A percentile compares a stretch with the other conserved stretches of the same genome.
Evolutionary conservation across 495 filamentous ascomycete genomes (phyloP).

Genomic region (Tetracladium marchalianum): DNA sequence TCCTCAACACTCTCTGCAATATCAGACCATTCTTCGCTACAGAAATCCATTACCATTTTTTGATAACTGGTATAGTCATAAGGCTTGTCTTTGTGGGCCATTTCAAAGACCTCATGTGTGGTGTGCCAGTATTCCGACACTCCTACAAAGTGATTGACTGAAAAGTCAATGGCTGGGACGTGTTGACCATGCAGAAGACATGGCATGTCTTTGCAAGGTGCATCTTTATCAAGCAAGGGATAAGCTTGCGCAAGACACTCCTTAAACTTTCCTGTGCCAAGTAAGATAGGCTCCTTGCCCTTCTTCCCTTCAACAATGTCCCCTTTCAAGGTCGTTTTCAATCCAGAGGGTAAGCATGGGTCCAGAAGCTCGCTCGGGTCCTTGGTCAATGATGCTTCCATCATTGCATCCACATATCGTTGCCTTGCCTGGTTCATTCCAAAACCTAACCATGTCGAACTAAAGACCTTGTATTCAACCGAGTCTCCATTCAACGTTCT

Average conservation of each 20-base stretch:
- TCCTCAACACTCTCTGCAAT: conserved; percentile 57
- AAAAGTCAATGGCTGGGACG: conserved; percentile 92
- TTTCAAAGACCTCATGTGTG: conserved; percentile 87
- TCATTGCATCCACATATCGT: conserved; percentile 64
- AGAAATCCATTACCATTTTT: conserved; percentile 73
- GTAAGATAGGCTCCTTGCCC: conserved; percentile 37
- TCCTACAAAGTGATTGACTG: conserved; percentile 95
- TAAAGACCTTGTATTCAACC: conserved; percentile 80
- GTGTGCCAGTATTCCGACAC: conserved; percentile 99
- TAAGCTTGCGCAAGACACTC: conserved; percentile 76
- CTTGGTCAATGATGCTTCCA: conserved; percentile 44
- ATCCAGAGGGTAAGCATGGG: conserved; percentile 76
- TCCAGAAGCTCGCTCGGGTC: conserved; percentile 65
- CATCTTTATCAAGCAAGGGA: conserved; percentile 83
- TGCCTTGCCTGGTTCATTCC: conserved; percentile 85
- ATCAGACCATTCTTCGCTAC: conserved; percentile 67
- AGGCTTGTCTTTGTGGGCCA: conserved; percentile 65
- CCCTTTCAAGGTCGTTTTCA: conserved; percentile 59
- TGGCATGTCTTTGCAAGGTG: conserved; percentile 70
- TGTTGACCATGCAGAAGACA: conserved; percentile 86
- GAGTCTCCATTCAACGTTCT: conserved; percentile 67
- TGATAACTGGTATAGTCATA: conserved; percentile 94
- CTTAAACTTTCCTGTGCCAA: conserved; percentile 79
- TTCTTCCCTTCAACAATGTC: conserved; percentile 24
- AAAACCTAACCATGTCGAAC: conserved; percentile 93